These are phyloP conservation scores for Crucihimalaya himalaica DNA, from an alignment of 345 rosid species.

Conservation along the genomic window DNA sequence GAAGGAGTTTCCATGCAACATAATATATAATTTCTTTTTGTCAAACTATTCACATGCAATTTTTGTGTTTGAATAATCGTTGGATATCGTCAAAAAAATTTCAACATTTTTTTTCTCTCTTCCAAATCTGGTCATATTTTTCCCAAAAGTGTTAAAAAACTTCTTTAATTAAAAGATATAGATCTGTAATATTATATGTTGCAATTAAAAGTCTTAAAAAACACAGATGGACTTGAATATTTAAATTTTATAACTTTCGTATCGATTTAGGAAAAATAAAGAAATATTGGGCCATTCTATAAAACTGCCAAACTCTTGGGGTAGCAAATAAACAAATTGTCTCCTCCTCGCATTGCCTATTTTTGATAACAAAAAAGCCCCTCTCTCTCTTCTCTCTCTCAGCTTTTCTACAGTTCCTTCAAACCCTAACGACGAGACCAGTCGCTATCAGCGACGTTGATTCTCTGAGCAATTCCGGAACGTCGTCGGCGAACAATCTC, in stretches of 20 bases:
- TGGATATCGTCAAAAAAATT: neutral
- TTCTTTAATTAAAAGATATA: too few relatives aligned
- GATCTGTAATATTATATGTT: too few relatives aligned
- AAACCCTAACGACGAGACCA: conserved; percentile 42
- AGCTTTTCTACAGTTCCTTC: conserved; percentile 15
- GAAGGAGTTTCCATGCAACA: too few relatives aligned
- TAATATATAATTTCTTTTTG: too few relatives aligned
- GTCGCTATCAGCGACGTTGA: conserved; percentile 36
- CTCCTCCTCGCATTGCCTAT: conserved; percentile 28
- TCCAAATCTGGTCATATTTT: neutral
- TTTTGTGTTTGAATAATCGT: too few relatives aligned
- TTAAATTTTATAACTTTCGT: neutral
- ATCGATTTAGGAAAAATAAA: neutral
- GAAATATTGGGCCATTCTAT: neutral
- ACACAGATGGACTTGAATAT: neutral
- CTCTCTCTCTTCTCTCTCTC: conserved; percentile 14
- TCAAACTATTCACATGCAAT: too few relatives aligned
- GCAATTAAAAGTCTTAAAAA: too few relatives aligned
- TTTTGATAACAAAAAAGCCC: conserved; percentile 3
- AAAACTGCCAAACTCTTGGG: neutral
- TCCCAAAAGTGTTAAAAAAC: neutral
- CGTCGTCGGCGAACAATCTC: conserved; percentile 22
- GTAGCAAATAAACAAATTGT: neutral
- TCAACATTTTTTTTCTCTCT: neutral
- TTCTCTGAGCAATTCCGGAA: neutral